Percentiles rank a stretch among this genome's conserved stretches.
These are phyloP conservation scores for Kickxella alabastrina DNA, from an alignment of 192 early-diverging fungal species.

Conservation along the genomic window DNA sequence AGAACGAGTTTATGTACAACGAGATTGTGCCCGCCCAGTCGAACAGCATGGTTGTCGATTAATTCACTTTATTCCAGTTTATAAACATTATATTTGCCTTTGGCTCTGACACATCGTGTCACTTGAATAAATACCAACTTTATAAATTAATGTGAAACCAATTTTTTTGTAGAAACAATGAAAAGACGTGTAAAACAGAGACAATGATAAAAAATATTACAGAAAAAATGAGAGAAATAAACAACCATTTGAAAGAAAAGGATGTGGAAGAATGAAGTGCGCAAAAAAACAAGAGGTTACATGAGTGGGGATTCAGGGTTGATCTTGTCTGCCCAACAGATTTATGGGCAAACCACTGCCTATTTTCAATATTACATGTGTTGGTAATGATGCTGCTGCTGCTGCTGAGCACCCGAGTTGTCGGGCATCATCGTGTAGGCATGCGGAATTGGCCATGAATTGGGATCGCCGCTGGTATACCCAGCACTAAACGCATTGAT, in stretches of 20 bases:
- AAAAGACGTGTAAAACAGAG: neutral
- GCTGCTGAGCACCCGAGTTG: neutral
- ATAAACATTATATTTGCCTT: neutral
- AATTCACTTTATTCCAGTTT: neutral
- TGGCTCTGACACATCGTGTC: neutral
- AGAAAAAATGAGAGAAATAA: neutral
- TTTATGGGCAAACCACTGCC: too few species aligned
- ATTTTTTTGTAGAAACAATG: slow-evolving; percentile 5
- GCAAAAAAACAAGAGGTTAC: too few species aligned
- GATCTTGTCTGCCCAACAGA: too few species aligned
- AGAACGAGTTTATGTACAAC: slow-evolving; percentile 92
- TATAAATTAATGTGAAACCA: neutral
- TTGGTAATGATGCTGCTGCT: slow-evolving; percentile 4
- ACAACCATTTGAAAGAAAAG: neutral
- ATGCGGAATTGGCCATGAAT: slow-evolving; percentile 19
- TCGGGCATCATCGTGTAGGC: slow-evolving; percentile 19
- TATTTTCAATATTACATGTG: neutral
- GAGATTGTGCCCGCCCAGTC: slow-evolving; percentile 25
- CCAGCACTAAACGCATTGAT: slow-evolving; percentile 25
- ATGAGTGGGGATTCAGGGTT: too few species aligned
- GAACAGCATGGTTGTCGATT: slow-evolving; percentile 36
- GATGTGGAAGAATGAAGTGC: neutral
- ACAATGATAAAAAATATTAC: neutral
- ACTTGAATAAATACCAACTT: neutral
- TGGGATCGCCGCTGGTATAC: slow-evolving; percentile 18